Evolutionary conservation across 208 protist genomes (phyloP).

Genomic region (Crithidia brevicula): DNA sequence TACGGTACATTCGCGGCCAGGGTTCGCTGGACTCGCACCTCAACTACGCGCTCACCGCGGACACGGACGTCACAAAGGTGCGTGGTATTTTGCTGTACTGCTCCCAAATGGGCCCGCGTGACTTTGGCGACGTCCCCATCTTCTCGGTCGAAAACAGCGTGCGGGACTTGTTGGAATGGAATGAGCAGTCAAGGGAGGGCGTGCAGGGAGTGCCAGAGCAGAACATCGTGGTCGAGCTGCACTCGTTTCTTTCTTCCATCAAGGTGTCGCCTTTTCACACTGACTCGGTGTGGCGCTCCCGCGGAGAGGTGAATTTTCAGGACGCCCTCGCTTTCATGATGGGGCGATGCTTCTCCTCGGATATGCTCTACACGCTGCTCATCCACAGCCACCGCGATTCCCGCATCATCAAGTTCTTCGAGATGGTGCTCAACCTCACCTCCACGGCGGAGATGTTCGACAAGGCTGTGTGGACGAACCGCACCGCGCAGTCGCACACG

Average conservation of each 20-base stretch:
- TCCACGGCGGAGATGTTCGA: conserved; percentile 73
- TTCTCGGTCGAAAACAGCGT: conserved; percentile 86
- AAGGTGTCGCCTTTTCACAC: conserved; percentile 81
- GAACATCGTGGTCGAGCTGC: conserved; percentile 85
- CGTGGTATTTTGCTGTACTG: conserved; percentile 89
- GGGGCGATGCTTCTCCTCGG: conserved; percentile 85
- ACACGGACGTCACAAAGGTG: conserved; percentile 46
- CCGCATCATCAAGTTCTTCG: conserved; percentile 80
- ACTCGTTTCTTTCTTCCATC: conserved; percentile 83
- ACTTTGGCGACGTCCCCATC: conserved; percentile 88
- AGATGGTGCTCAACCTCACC: conserved; percentile 76
- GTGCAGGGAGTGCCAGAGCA: conserved; percentile 52
- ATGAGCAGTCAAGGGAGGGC: conserved; percentile 33
- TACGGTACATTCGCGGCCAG: conserved; percentile 83
- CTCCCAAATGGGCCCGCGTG: conserved; percentile 83
- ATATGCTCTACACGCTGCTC: conserved; percentile 85
- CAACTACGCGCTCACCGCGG: conserved; percentile 70
- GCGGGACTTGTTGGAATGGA: conserved; percentile 66
- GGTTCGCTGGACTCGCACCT: conserved; percentile 83
- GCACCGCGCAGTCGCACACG: conserved; percentile 43
- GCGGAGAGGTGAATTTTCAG: conserved; percentile 84
- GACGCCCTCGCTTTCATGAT: conserved; percentile 90
- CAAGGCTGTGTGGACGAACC: conserved; percentile 57
- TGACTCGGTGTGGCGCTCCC: conserved; percentile 71
- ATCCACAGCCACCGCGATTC: conserved; percentile 80